phyloP scores from a whole-genome alignment of 352 stramenopile genomes.

The Phytophthora parvispora region DNA sequence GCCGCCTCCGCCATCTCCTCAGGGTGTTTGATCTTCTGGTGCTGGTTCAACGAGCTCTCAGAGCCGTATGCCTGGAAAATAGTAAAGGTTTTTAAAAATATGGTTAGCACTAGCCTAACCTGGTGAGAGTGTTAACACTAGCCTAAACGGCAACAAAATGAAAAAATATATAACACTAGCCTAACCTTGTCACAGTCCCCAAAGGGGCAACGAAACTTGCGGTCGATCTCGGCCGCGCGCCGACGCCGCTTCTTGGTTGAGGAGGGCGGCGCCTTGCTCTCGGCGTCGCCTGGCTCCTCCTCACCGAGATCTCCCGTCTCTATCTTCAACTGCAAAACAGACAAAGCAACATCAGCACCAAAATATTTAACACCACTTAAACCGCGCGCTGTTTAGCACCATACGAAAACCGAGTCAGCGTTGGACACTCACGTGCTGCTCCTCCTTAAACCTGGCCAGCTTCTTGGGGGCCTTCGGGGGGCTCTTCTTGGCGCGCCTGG shows the following conservation, averaged over 20 bases:
- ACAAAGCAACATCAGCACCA: too few relatives aligned
- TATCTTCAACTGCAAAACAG: constrained; percentile 61
- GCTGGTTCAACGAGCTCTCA: constrained; percentile 82
- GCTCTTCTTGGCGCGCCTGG: constrained; percentile 10
- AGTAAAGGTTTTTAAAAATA: constrained; percentile 1
- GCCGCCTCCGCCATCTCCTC: constrained; percentile 43
- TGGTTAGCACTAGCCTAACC: constrained; percentile 3
- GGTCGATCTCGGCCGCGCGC: constrained; percentile 84
- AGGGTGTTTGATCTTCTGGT: constrained; percentile 84
- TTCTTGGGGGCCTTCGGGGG: constrained; percentile 8
- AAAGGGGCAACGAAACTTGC: constrained; percentile 72
- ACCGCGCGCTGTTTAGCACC: background rate
- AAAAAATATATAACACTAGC: constrained; percentile 1
- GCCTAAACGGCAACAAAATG: constrained; percentile 4
- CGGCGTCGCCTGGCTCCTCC: constrained; percentile 18
- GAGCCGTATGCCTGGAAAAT: constrained; percentile 73
- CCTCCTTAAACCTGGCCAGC: constrained; percentile 62
- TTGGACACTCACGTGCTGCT: constrained; percentile 49
- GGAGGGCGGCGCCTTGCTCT: constrained; percentile 34
- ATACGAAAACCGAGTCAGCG: background rate
- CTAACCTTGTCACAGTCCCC: constrained; percentile 57
- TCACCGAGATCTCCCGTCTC: constrained; percentile 53
- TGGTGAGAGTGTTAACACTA: background rate
- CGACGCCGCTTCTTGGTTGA: constrained; percentile 80
- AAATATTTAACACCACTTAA: constrained; percentile 6